These are phyloP conservation scores for Erythrobasidium yunnanense DNA, from an alignment of 768 basidiomycete genomes.

Conservation along the genomic window DNA sequence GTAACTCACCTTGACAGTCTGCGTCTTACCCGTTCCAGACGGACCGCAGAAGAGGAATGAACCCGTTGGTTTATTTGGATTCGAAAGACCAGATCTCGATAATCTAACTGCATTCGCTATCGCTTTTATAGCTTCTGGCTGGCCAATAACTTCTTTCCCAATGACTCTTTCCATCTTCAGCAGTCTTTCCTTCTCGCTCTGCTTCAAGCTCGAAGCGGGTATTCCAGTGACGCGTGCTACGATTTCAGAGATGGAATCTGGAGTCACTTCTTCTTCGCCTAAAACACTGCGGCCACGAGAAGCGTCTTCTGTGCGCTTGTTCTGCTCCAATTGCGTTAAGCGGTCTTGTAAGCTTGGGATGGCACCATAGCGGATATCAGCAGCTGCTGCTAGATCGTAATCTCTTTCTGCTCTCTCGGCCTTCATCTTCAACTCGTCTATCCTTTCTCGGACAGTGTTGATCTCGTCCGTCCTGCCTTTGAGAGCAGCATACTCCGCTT, in stretches of 20 bases:
- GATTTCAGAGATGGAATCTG: slow-evolving; percentile 78
- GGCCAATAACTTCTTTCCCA: slow-evolving; percentile 67
- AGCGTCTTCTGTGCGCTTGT: slow-evolving; percentile 62
- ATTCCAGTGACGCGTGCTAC: slow-evolving; percentile 71
- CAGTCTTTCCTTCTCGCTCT: slow-evolving; percentile 58
- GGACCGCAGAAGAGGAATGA: slow-evolving; percentile 86
- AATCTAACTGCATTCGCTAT: slow-evolving; percentile 85
- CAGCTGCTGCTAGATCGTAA: slow-evolving; percentile 56
- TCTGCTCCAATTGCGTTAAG: slow-evolving; percentile 49
- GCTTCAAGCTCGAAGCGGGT: slow-evolving; percentile 25
- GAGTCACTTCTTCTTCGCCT: slow-evolving; percentile 43
- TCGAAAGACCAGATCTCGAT: slow-evolving; percentile 79
- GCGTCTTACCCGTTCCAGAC: slow-evolving; percentile 65
- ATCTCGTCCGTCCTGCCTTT: slow-evolving; percentile 31
- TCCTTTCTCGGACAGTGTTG: slow-evolving; percentile 59
- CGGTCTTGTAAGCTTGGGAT: slow-evolving; percentile 68
- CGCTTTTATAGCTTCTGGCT: slow-evolving; percentile 73
- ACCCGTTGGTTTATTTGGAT: slow-evolving; percentile 77
- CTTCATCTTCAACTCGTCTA: slow-evolving; percentile 84
- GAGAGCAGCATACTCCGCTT: slow-evolving; percentile 39
- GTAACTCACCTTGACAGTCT: slow-evolving; percentile 34
- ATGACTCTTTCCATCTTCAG: slow-evolving; percentile 81
- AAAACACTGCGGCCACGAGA: slow-evolving; percentile 38
- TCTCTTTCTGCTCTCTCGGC: slow-evolving; percentile 83
- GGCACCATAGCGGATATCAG: slow-evolving; percentile 82